Conservation (phyloP, 768 basidiomycete species). For the Pisolithus albus region DNA sequence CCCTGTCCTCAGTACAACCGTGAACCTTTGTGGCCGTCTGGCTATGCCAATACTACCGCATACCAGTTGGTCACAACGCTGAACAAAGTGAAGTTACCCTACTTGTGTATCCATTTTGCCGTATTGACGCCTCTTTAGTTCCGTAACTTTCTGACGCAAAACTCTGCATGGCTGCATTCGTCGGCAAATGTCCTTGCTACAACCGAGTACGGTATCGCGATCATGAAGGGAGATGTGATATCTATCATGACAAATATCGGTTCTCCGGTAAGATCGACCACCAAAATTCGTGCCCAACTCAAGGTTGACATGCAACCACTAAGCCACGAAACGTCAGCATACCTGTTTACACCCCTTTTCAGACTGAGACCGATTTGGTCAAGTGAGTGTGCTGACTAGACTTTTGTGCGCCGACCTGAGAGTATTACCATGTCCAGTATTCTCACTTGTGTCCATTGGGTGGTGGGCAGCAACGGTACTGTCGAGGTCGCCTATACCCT, state of each 20-base stretch:
- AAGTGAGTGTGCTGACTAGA: constrained; percentile 39
- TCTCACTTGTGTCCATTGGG: constrained; percentile 59
- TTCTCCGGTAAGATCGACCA: constrained; percentile 46
- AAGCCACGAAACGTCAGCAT: constrained; percentile 54
- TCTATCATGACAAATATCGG: constrained; percentile 66
- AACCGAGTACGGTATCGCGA: constrained; percentile 46
- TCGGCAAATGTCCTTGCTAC: constrained; percentile 45
- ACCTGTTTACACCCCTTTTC: constrained; percentile 52
- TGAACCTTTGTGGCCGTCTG: constrained; percentile 68
- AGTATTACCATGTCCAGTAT: constrained; percentile 35
- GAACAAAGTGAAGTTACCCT: constrained; percentile 30
- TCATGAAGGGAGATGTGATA: constrained; percentile 59
- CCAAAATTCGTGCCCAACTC: background rate
- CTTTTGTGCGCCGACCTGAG: background rate
- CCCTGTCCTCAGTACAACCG: constrained; percentile 50
- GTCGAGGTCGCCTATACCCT: constrained; percentile 55
- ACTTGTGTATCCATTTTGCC: background rate
- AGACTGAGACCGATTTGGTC: constrained; percentile 40
- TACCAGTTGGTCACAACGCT: constrained; percentile 55
- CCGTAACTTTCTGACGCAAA: constrained; percentile 58
- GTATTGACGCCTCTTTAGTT: constrained; percentile 31
- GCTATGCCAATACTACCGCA: constrained; percentile 50
- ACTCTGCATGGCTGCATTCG: constrained; percentile 44
- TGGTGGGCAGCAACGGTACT: constrained; percentile 58
- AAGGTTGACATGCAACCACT: background rate